Evolutionary conservation across 495 filamentous ascomycete genomes (phyloP).

Genomic region (Cetradonia linearis): DNA sequence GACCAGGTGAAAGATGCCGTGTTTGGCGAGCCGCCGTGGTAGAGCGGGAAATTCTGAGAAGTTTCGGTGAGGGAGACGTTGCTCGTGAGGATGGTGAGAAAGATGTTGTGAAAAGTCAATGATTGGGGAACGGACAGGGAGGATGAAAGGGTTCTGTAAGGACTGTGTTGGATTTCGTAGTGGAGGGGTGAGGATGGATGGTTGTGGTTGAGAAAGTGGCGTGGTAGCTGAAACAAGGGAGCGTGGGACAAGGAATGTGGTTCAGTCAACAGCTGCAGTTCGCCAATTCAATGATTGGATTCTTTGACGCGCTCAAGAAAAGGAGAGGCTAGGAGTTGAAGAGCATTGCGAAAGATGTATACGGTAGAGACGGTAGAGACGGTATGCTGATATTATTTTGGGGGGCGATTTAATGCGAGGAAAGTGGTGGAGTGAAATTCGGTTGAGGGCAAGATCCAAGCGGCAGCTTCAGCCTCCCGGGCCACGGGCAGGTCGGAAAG

Average conservation of each 20-base stretch:
- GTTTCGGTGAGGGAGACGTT: neutral
- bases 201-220: slow-evolving; percentile 6
- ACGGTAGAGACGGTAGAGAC: slow-evolving; percentile 1
- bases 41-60: neutral
- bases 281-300: neutral
- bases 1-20: neutral
- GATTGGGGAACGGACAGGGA: neutral
- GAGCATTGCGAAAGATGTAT: neutral
- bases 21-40: slow-evolving; percentile 9
- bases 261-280: neutral
- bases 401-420: slow-evolving; percentile 2
- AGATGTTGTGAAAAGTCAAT: no score
- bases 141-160: neutral
- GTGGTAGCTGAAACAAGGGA: neutral
- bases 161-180: neutral
- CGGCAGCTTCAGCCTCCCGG: neutral
- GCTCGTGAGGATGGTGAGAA: neutral
- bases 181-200: slow-evolving; percentile 1
- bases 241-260: slow-evolving; percentile 5
- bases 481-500: neutral
- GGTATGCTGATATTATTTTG: neutral
- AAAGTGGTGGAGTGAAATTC: neutral
- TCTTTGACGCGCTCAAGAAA: neutral
- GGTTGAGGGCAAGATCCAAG: slow-evolving; percentile 2
- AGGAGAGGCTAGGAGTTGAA: neutral